These are phyloP conservation scores for Aspergillus sclerotiicarbonarius DNA, from an alignment of 495 filamentous ascomycete genomes.

Conservation along the genomic window DNA sequence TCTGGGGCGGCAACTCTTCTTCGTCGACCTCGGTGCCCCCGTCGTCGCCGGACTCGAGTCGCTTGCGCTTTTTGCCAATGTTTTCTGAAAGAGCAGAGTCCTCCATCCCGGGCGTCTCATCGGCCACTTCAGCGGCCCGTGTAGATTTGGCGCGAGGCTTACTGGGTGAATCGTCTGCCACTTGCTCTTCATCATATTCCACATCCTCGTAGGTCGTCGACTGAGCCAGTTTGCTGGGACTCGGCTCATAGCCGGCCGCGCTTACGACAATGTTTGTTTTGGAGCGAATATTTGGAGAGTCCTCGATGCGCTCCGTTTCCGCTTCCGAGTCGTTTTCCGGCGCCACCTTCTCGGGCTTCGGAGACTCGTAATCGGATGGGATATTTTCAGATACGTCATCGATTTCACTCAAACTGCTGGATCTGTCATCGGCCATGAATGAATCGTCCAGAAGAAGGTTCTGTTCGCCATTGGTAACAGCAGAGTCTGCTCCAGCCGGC, in stretches of 20 bases:
- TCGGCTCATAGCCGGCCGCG: constrained; percentile 51
- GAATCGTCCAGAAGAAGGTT: constrained; percentile 39
- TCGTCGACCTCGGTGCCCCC: constrained; percentile 40
- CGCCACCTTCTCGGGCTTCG: constrained; percentile 36
- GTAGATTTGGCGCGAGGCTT: constrained; percentile 39
- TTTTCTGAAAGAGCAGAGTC: constrained; percentile 32
- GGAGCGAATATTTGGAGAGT: constrained; percentile 75
- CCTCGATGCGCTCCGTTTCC: constrained; percentile 91
- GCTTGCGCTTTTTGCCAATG: constrained; percentile 49
- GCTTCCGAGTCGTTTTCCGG: constrained; percentile 89
- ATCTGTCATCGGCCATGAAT: constrained; percentile 46
- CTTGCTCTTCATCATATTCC: constrained; percentile 39
- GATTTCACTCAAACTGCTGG: constrained; percentile 88
- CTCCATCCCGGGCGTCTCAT: constrained; percentile 31
- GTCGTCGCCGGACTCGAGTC: constrained; percentile 40
- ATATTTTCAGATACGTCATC: constrained; percentile 71
- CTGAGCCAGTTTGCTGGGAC: constrained; percentile 64
- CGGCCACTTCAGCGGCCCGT: constrained; percentile 21
- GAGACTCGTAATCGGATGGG: constrained; percentile 53
- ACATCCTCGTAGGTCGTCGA: constrained; percentile 48
- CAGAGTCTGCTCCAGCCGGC: constrained; percentile 32
- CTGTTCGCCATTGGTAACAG: constrained; percentile 38
- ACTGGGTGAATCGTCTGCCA: constrained; percentile 41
- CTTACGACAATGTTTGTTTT: constrained; percentile 61
- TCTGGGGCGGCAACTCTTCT: constrained; percentile 44